phyloP scores from a whole-genome alignment of 768 basidiomycete genomes.

The Lactarius sanguifluus region DNA sequence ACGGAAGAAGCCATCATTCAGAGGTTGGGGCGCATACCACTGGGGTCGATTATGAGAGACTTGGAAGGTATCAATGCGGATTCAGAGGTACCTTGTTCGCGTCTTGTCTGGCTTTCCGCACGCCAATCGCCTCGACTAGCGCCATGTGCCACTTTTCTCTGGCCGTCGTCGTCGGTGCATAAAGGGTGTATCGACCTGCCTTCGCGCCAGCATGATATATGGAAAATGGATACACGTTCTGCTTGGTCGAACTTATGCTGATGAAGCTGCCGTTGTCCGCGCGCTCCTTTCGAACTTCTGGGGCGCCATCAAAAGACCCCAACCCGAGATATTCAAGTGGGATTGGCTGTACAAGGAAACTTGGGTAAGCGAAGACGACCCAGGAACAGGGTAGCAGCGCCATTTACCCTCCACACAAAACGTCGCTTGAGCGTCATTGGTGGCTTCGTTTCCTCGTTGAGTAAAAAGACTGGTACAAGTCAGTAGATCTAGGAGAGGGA shows the following conservation, averaged over 20 bases:
- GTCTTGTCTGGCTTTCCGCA: constrained; percentile 65
- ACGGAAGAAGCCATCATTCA: constrained; percentile 66
- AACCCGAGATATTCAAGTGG: constrained; percentile 77
- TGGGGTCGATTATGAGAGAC: constrained; percentile 33
- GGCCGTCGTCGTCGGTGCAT: constrained; percentile 54
- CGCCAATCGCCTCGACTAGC: constrained; percentile 60
- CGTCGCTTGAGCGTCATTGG: constrained; percentile 50
- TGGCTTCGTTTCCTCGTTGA: constrained; percentile 56
- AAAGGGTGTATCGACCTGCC: constrained; percentile 65
- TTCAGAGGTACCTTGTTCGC: constrained; percentile 60
- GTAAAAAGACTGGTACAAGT: constrained; percentile 54
- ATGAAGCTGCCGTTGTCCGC: constrained; percentile 59
- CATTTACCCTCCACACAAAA: constrained; percentile 65
- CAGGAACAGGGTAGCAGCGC: neutral
- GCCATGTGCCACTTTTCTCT: constrained; percentile 64
- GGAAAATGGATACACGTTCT: constrained; percentile 71
- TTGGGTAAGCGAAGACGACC: constrained; percentile 17
- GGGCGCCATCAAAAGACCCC: constrained; percentile 56
- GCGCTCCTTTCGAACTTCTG: constrained; percentile 65
- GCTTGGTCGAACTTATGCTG: constrained; percentile 49
- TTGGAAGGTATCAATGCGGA: neutral
- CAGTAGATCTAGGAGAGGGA: neutral
- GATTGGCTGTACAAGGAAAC: constrained; percentile 56
- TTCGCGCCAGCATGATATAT: constrained; percentile 67
- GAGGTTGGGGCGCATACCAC: constrained; percentile 63